A percentile compares a stretch with the other conserved stretches of the same genome.
Conservation (phyloP, 2,329 filamentous ascomycete genomes). For the Cadophora gregata region DNA sequence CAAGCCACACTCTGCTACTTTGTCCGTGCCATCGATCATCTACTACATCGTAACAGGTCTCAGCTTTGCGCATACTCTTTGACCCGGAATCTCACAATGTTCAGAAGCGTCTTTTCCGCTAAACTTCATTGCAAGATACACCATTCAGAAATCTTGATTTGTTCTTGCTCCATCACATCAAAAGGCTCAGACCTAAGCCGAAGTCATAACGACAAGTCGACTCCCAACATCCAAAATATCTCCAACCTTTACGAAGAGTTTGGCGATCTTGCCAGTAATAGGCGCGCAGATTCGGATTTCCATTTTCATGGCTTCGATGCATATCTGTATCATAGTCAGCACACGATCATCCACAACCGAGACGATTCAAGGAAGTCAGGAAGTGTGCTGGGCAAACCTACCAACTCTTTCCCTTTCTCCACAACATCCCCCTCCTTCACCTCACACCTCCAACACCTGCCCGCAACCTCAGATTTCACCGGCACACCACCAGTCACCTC, state of each 20-base stretch:
- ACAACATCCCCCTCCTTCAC: constrained; percentile 53
- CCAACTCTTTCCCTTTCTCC: constrained; percentile 50
- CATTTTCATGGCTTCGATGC: constrained; percentile 70
- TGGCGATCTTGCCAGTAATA: neutral
- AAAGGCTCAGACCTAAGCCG: neutral
- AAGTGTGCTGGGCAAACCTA: too few relatives aligned
- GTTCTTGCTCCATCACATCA: neutral
- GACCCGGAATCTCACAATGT: too few relatives aligned
- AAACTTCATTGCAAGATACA: neutral
- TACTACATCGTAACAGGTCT: too few relatives aligned
- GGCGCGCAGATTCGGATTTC: constrained; percentile 61
- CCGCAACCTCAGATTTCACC: constrained; percentile 15
- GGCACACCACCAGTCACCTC: neutral
- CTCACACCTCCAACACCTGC: constrained; percentile 47
- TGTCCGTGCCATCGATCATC: too few relatives aligned
- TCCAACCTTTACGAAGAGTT: constrained; percentile 13
- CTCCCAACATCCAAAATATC: constrained; percentile 15
- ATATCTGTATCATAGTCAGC: constrained; percentile 13
- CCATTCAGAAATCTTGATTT: too few relatives aligned
- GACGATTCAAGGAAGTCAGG: neutral
- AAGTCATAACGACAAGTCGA: constrained; percentile 11
- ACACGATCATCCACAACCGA: neutral
- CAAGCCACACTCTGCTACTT: too few relatives aligned
- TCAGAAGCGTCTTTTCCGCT: too few relatives aligned
- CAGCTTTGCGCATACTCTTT: too few relatives aligned